These are phyloP conservation scores for Pseudonectria buxi DNA, from an alignment of 2,329 filamentous ascomycete species.

Conservation along the genomic window DNA sequence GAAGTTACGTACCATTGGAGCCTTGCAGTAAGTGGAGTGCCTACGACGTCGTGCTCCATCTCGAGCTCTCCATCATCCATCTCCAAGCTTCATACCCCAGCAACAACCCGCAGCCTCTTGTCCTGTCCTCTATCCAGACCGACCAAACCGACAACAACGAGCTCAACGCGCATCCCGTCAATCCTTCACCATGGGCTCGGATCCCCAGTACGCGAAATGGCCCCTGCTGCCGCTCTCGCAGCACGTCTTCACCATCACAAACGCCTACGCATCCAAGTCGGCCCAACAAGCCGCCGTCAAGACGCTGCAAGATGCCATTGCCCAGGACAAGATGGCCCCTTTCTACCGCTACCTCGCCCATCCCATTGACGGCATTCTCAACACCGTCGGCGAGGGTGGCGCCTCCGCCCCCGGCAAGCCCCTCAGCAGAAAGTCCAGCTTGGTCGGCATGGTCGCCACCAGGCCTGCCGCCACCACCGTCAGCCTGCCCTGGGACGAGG, in stretches of 20 bases:
- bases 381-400: slow-evolving; percentile 60
- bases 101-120: slow-evolving; percentile 1
- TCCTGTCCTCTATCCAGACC: slow-evolving; percentile 20
- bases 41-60: slow-evolving; percentile 11
- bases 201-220: slow-evolving; percentile 81
- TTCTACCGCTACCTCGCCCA: slow-evolving; percentile 81
- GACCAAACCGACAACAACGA: slow-evolving; percentile 1
- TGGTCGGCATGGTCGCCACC: slow-evolving; percentile 68
- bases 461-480: slow-evolving; percentile 58
- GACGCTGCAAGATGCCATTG: slow-evolving; percentile 73
- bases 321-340: slow-evolving; percentile 78
- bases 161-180: slow-evolving; percentile 35
- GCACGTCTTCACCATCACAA: slow-evolving; percentile 81
- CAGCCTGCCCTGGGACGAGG: slow-evolving; percentile 84
- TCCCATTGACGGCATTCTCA: slow-evolving; percentile 74
- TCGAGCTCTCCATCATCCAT: not conserved
- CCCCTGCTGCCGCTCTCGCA: slow-evolving; percentile 75
- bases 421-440: slow-evolving; percentile 61
- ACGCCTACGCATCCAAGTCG: slow-evolving; percentile 61
- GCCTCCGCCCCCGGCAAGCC: slow-evolving; percentile 47
- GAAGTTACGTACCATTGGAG: slow-evolving; percentile 27
- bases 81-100: no score
- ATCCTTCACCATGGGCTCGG: slow-evolving; percentile 58
- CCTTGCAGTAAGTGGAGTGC: slow-evolving; percentile 20
- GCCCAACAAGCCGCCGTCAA: slow-evolving; percentile 66